Conservation (phyloP, 2,329 filamentous ascomycete genomes). For the Xylaria sp. region DNA sequence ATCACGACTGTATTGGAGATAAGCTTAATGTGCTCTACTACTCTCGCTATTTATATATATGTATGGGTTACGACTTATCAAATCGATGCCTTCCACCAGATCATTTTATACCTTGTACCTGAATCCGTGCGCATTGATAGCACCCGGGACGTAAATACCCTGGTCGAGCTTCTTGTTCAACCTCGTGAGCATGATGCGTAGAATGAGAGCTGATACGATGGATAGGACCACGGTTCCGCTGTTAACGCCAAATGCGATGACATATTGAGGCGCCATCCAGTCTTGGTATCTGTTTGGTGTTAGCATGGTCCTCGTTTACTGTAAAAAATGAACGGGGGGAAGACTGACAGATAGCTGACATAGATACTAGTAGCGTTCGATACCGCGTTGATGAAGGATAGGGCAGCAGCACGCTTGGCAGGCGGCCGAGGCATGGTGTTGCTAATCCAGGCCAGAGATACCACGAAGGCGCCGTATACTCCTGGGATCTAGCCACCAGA, state of each 20-base stretch:
- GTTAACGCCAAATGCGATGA: constrained; percentile 71
- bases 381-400: constrained; percentile 78
- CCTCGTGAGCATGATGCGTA: constrained; percentile 67
- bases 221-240: constrained; percentile 68
- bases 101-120: constrained; percentile 62
- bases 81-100: neutral
- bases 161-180: constrained; percentile 73
- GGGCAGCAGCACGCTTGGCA: constrained; percentile 70
- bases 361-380: constrained; percentile 74
- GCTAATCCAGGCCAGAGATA: constrained; percentile 75
- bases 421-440: constrained; percentile 77
- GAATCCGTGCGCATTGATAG: constrained; percentile 68
- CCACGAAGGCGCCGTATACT: constrained; percentile 70
- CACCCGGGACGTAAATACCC: constrained; percentile 62
- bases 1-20: too few relatives aligned
- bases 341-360: constrained; percentile 45
- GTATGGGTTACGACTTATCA: neutral
- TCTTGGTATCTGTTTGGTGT: constrained; percentile 66
- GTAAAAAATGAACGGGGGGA: too few relatives aligned
- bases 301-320: constrained; percentile 1
- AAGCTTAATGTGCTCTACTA: too few relatives aligned
- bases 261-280: constrained; percentile 48
- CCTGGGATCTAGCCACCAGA: constrained; percentile 53
- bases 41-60: too few relatives aligned
- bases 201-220: constrained; percentile 65